Base-by-base conservation (phyloP, 768 basidiomycete species). In the Phylloporus sp. region DNA sequence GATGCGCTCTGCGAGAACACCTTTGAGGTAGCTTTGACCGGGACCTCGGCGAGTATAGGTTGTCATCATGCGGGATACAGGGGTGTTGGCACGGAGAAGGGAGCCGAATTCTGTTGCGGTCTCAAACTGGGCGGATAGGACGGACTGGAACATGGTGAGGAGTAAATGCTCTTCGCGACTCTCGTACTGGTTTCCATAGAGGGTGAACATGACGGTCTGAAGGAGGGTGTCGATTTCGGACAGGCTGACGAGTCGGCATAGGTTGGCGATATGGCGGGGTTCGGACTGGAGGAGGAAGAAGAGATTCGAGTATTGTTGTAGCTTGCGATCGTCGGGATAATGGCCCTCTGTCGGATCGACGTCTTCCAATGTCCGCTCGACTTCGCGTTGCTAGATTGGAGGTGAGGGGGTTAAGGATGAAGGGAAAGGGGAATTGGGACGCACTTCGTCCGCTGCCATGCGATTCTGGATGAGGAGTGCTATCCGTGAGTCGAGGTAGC, bases 41-140 rank as follows among this genome's bases (percentile, higher is more conserved):
- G 96, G 96, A 48, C 96, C 96, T 45, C 96, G 87, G 50, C 96
- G 89, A 43, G 96, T 98, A 70, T 99, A 99, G 17, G 96, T 98
- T 36, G 96, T 99, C 96, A 99, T 99, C 96, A 99, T 99, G 31
- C 96, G 86, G 39, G 93, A 97, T 20, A 99, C 96, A 38, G 96
- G 96, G 40, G 96, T 99, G 69, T 99, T 99, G 49, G 96, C 96
- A 44, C 96, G 90, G 23, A 99, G 81, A 10, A 99, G 78, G 5
- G 95, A 98, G n/a, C 95, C 94, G 57, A 99, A 98, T 67, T 99
- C 96, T 44, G 93, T 95, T 14, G 96, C 93, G 3, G 91, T 97
- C 69, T 99, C 96, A 72, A 99, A 99, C 68, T 99, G 96, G 21
- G 96, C 95, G 37, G 95, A 94, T 6, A 99, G 76, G 10, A 99